Conservation (phyloP, 305 asterid genomes). For the Fraxinus floribunda region DNA sequence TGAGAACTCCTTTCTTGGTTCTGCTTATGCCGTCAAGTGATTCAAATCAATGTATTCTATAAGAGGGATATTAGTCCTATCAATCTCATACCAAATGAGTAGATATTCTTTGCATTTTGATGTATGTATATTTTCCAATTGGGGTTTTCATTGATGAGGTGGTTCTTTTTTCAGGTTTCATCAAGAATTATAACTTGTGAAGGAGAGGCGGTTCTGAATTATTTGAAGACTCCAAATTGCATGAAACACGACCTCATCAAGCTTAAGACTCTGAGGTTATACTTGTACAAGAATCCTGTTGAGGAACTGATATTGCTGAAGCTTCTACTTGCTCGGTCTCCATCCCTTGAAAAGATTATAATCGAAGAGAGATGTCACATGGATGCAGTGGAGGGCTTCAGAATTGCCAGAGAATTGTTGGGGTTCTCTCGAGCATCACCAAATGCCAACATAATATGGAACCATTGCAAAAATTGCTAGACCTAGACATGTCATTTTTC, state of each 20-base stretch:
- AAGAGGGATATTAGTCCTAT: too few species aligned
- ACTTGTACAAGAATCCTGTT: not conserved
- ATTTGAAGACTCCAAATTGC: not conserved
- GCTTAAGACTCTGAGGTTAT: not conserved
- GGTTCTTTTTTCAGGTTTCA: not conserved
- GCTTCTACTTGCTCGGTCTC: not conserved
- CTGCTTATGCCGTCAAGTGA: too few species aligned
- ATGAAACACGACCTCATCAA: not conserved
- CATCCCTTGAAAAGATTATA: not conserved
- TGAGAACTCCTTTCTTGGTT: not conserved
- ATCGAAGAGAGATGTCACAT: not conserved
- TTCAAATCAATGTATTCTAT: too few species aligned
- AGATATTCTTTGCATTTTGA: too few species aligned
- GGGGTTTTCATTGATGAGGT: not conserved
- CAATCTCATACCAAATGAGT: too few species aligned
- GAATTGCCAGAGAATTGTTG: not conserved
- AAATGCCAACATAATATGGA: slow-evolving; percentile 2
- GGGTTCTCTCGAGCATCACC: slow-evolving; percentile 4
- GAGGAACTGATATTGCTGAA: not conserved
- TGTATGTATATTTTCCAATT: too few species aligned
- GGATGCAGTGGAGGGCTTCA: not conserved
- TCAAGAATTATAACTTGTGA: not conserved
- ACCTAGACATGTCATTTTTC: not conserved
- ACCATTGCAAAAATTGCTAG: not conserved
- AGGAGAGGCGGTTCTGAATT: not conserved